phyloP scores from a whole-genome alignment of 2,329 filamentous ascomycete species.

The Pseudopithomyces chartarum region DNA sequence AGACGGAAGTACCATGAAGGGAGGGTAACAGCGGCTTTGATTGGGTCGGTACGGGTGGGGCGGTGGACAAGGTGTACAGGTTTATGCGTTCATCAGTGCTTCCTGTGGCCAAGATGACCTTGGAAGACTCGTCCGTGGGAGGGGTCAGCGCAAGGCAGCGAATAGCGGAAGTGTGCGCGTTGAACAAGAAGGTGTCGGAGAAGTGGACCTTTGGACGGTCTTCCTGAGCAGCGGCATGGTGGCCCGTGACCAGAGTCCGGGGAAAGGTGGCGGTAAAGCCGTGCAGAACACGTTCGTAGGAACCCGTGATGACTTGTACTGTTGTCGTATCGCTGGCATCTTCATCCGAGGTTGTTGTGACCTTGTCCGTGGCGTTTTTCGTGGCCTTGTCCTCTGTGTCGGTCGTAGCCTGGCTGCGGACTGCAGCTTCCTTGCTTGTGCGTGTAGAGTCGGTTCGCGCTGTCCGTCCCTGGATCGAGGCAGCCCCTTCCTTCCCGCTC shows the following conservation, averaged over 20 bases:
- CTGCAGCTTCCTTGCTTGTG: conserved; percentile 23
- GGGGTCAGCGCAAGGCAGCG: conserved; percentile 82
- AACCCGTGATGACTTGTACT: conserved; percentile 90
- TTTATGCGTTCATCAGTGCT: conserved; percentile 95
- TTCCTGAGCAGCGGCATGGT: conserved; percentile 21
- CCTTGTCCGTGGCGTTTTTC: too few relatives aligned
- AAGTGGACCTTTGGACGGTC: conserved; percentile 62
- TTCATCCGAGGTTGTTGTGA: conserved; percentile 9
- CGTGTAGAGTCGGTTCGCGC: conserved; percentile 19
- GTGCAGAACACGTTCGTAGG: conserved; percentile 91
- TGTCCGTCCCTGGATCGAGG: conserved; percentile 23
- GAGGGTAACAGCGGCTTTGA: conserved; percentile 65
- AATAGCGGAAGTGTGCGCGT: conserved; percentile 88
- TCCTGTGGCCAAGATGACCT: conserved; percentile 87
- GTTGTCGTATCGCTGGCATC: conserved; percentile 39
- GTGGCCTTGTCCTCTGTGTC: conserved; percentile 21
- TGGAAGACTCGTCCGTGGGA: conserved; percentile 73
- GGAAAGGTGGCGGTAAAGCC: conserved; percentile 80
- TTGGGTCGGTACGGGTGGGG: conserved; percentile 60
- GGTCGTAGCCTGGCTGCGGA: conserved; percentile 16
- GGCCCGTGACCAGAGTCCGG: conserved; percentile 34
- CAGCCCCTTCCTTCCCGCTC: conserved; percentile 30
- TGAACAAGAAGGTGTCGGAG: conserved; percentile 93
- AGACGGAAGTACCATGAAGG: conserved; percentile 72
- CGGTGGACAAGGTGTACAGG: conserved; percentile 80